Percentiles rank a stretch among this genome's conserved stretches.
These are phyloP conservation scores for Metschnikowia shivogae DNA, from an alignment of 805 yeast genomes.

Conservation along the genomic window DNA sequence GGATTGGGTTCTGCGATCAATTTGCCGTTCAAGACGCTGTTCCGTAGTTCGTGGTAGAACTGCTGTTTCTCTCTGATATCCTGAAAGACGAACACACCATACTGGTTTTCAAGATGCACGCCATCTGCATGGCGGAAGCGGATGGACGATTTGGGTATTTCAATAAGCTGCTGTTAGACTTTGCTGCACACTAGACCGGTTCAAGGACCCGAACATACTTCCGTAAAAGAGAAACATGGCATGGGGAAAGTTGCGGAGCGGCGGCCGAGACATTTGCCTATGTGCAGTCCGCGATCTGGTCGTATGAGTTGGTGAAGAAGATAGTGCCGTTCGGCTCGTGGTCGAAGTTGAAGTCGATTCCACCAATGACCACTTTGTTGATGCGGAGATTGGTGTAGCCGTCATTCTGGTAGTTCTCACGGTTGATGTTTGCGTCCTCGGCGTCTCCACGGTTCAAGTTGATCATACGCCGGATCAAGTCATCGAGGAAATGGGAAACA, in stretches of 20 bases:
- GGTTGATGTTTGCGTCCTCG: conserved; percentile 29
- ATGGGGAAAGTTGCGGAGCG: conserved; percentile 1
- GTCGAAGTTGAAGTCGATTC: conserved; percentile 32
- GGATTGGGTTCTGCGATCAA: background rate
- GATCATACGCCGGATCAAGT: conserved; percentile 28
- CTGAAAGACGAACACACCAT: conserved; percentile 11
- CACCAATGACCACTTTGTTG: conserved; percentile 28
- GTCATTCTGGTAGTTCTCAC: conserved; percentile 28
- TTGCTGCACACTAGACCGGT: background rate
- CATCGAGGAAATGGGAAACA: conserved; percentile 34
- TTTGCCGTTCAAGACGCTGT: background rate
- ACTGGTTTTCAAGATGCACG: conserved; percentile 8
- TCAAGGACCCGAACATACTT: conserved; percentile 4
- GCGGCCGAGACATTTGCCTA: background rate
- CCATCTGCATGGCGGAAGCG: conserved; percentile 1
- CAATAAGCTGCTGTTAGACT: conserved; percentile 8
- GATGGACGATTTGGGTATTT: conserved; percentile 1
- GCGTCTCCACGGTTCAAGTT: conserved; percentile 41
- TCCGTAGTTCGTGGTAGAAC: conserved; percentile 9
- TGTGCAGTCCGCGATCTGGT: conserved; percentile 8
- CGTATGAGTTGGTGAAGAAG: conserved; percentile 27
- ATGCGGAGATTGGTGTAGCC: conserved; percentile 29
- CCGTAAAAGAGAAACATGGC: conserved; percentile 2
- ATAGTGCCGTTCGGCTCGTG: conserved; percentile 39
- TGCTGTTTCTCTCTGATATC: conserved; percentile 8